Conservation (phyloP, 2,329 filamentous ascomycete genomes). For the Aspergillus neoniger region DNA sequence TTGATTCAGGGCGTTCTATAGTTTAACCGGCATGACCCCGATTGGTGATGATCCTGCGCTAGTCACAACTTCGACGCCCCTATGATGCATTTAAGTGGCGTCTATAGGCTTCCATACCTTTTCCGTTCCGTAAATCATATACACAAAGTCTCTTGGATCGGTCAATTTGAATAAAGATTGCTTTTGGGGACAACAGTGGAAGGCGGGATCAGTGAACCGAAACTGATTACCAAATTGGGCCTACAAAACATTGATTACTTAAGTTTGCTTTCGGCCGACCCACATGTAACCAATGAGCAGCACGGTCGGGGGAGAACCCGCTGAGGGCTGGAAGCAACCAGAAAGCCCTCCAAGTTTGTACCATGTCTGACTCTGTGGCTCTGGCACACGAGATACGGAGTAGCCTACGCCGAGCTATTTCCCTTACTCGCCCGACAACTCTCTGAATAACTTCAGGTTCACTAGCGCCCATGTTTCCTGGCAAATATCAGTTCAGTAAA, state of each 20-base stretch:
- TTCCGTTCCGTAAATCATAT: not conserved
- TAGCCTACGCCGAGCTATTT: too few relatives aligned
- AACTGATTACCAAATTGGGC: not conserved
- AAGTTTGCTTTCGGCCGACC: not conserved
- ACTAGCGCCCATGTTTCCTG: not conserved
- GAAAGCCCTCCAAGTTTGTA: constrained; percentile 2
- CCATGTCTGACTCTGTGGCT: not conserved
- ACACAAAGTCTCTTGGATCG: not conserved
- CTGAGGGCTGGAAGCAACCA: constrained; percentile 11
- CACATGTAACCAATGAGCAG: not conserved
- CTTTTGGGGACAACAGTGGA: not conserved
- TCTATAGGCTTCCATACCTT: not conserved
- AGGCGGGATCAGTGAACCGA: not conserved
- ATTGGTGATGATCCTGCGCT: not conserved
- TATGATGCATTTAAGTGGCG: not conserved
- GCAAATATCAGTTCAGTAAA: not conserved
- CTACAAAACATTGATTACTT: not conserved
- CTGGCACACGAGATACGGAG: not conserved
- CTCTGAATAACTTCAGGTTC: not conserved
- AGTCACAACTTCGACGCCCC: not conserved
- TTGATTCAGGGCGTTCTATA: not conserved
- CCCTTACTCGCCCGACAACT: too few relatives aligned
- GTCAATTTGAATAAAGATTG: not conserved
- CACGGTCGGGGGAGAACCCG: not conserved
- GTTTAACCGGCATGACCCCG: not conserved